phyloP scores from a whole-genome alignment of 768 basidiomycete species.

The Pisolithus marmoratus region DNA sequence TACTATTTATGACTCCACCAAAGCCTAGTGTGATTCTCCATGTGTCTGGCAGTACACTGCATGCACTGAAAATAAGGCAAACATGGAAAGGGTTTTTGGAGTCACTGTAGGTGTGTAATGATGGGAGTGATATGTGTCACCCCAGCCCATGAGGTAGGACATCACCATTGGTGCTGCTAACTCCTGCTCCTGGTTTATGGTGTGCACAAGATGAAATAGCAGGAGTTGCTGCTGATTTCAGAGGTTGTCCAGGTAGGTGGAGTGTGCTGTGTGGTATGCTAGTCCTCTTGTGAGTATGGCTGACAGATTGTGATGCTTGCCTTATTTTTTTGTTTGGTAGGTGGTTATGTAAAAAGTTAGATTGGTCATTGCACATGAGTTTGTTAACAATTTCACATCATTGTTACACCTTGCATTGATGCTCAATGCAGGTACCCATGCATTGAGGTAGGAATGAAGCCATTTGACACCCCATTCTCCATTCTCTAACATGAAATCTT shows the following conservation, averaged over 20 bases:
- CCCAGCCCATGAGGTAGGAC: constrained; percentile 41
- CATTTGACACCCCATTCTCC: too few species aligned
- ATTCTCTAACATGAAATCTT: too few species aligned
- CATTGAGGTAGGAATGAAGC: too few species aligned
- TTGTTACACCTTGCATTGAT: constrained; percentile 31
- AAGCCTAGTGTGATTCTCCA: too few species aligned
- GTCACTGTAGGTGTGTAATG: constrained; percentile 23
- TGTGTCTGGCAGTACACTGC: too few species aligned
- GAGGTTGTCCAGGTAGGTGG: constrained; percentile 6
- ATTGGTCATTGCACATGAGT: constrained; percentile 27
- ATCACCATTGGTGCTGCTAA: constrained; percentile 33
- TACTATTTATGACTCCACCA: too few species aligned
- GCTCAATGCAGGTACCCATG: too few species aligned
- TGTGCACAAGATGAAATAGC: constrained; percentile 26
- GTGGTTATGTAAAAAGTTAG: constrained; percentile 29
- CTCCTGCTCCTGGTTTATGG: constrained; percentile 34
- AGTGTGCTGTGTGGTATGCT: constrained; percentile 21
- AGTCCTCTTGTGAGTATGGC: constrained; percentile 29
- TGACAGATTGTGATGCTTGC: constrained; percentile 25
- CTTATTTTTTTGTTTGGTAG: constrained; percentile 33
- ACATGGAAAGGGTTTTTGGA: too few species aligned
- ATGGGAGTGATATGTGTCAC: constrained; percentile 33
- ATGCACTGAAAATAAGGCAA: too few species aligned
- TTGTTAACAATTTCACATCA: constrained; percentile 36
- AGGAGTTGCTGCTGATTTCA: constrained; percentile 23